These are phyloP conservation scores for Russula vinacea DNA, from an alignment of 768 basidiomycete species.

Conservation along the genomic window DNA sequence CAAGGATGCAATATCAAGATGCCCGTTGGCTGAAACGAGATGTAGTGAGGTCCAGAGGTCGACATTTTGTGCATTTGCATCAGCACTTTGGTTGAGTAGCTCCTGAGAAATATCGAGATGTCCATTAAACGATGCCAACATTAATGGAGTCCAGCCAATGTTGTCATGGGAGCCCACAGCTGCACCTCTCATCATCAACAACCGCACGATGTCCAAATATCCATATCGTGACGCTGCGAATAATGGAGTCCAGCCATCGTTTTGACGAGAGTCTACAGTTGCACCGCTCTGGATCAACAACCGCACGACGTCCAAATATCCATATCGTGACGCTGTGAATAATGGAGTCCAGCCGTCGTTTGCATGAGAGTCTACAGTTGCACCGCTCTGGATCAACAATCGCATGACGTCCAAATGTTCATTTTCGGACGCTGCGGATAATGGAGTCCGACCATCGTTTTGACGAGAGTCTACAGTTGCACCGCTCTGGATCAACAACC, in stretches of 20 bases:
- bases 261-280: not conserved
- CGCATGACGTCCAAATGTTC: not conserved
- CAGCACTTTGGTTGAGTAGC: not conserved
- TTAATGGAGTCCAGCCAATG: not conserved
- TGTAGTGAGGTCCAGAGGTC: not conserved
- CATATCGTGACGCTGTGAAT: not conserved
- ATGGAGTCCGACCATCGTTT: not conserved
- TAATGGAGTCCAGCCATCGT: not conserved
- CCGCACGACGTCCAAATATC: not conserved
- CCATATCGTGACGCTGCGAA: not conserved
- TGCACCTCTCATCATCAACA: not conserved
- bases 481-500: not conserved
- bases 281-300: not conserved
- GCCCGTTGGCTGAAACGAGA: not conserved
- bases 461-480: not conserved
- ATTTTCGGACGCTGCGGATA: not conserved
- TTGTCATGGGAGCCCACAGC: not conserved
- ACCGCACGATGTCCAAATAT: not conserved
- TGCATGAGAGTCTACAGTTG: not conserved
- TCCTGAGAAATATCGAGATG: not conserved
- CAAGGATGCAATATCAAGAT: not conserved
- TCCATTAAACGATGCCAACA: not conserved
- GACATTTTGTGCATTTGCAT: not conserved
- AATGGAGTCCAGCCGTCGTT: not conserved
- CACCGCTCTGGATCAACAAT: not conserved